Evolutionary conservation across 140 eudicot genomes (phyloP), one percentile per base, ranked within the genome.

Genomic region (Bidens hawaiensis): DNA sequence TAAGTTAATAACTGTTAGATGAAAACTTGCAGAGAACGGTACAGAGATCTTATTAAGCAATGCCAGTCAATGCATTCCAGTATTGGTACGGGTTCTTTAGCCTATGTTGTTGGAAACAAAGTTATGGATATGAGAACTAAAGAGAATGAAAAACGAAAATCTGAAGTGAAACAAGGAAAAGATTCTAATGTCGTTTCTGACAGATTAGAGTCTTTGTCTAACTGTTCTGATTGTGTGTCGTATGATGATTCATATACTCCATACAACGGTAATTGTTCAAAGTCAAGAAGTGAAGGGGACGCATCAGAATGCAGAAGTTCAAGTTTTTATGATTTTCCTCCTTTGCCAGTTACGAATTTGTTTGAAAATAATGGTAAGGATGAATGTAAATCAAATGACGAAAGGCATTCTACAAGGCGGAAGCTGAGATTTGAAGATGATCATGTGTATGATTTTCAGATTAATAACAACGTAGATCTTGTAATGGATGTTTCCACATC

Each of bases 31-130:
- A 90, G 97, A 86, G 90, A 90, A 51, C 85, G 97, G 1, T 90
- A 90, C 64, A 70, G 62, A 43, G 97, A 86, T 60, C 94, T 90
- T 34, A 62, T 87, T 49, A 87, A 82, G 73, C 90, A 90, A 70
- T 90, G 97, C 42, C 96, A 90, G 59, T 66, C 68, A 70, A 90
- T 90, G 97, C 90, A 87, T 81, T 82, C 95, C 46, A 90, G 97
- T 81, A 82, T 90, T 47, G 97, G 97, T 43, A 90, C 97, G 0
- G 97, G 97, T 52, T 72, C 94, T 34, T 82, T 90, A 62, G 97
- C 97, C 54, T 84, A 86, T 68, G 86, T 72, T 70, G 91, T 84
- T 53, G 96, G 97, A 26, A 77, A 95, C 55, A 90, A 90, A 74
- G 90, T 90, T 72, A 87, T 90, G 97, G 97, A 90, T 72, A 80